phyloP scores from a whole-genome alignment of 2,329 filamentous ascomycete species.

The Alternaria metachromatica region DNA sequence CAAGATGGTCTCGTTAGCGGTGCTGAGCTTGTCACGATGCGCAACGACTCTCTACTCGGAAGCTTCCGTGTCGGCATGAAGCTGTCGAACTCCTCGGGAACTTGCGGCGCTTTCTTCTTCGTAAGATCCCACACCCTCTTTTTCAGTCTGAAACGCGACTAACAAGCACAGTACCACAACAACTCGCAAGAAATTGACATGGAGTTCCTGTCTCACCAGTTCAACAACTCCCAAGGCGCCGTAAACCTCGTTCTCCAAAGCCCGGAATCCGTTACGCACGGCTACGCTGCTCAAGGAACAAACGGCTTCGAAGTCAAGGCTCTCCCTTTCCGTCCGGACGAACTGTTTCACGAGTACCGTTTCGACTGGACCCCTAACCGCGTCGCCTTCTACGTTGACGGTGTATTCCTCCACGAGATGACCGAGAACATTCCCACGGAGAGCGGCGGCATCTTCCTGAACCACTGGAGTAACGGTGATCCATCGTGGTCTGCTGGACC shows the following conservation, averaged over 20 bases:
- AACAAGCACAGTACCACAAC: constrained; percentile 69
- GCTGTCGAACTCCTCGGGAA: constrained; percentile 66
- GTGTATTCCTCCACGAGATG: constrained; percentile 63
- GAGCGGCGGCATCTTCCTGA: constrained; percentile 72
- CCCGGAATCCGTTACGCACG: constrained; percentile 61
- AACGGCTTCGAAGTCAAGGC: constrained; percentile 63
- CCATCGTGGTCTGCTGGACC: constrained; percentile 74
- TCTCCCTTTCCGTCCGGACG: constrained; percentile 71
- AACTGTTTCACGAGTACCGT: constrained; percentile 76
- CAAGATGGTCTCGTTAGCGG: constrained; percentile 62
- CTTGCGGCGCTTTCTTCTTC: constrained; percentile 83
- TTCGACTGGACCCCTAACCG: constrained; percentile 72
- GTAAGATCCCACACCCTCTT: constrained; percentile 51
- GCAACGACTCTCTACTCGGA: constrained; percentile 71
- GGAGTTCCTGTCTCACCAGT: constrained; percentile 75
- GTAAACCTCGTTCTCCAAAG: constrained; percentile 81
- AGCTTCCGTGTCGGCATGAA: constrained; percentile 73
- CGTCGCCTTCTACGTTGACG: constrained; percentile 75
- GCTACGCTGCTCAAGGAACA: constrained; percentile 68
- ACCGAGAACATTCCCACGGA: constrained; percentile 63
- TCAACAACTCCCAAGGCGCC: constrained; percentile 63
- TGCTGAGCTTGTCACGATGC: constrained; percentile 68
- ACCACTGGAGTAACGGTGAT: constrained; percentile 82
- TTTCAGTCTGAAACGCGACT: not conserved
- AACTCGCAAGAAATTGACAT: constrained; percentile 83